phyloP scores from a whole-genome alignment of 2,329 filamentous ascomycete species.

The Mycocentrospora acerina region DNA sequence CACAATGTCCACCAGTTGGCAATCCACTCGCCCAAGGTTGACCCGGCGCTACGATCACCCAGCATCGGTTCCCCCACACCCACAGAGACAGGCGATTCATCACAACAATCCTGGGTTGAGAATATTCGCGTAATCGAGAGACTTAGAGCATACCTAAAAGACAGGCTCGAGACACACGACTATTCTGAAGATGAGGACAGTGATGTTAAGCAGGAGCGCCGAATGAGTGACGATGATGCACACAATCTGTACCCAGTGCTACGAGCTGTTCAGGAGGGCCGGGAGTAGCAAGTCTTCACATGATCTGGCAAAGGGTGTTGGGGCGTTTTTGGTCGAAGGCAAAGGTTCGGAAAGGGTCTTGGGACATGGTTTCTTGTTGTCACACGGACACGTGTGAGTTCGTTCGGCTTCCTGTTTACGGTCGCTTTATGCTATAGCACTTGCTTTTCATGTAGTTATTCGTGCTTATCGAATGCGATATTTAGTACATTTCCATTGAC shows the following conservation, averaged over 20 bases:
- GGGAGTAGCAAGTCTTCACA: constrained; percentile 24
- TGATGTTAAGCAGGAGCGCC: constrained; percentile 26
- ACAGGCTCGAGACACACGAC: constrained; percentile 56
- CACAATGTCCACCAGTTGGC: constrained; percentile 43
- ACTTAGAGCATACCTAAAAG: constrained; percentile 59
- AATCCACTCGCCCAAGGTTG: constrained; percentile 44
- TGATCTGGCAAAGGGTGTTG: no score
- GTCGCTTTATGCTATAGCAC: no score
- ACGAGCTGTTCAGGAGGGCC: constrained; percentile 42
- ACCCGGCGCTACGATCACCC: constrained; percentile 43
- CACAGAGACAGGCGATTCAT: constrained; percentile 36
- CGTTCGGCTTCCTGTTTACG: no score
- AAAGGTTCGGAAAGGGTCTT: no score
- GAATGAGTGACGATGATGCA: constrained; percentile 42
- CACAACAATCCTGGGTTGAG: constrained; percentile 61
- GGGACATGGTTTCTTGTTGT: no score
- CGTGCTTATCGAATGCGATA: no score
- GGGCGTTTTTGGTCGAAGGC: no score
- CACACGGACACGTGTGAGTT: no score
- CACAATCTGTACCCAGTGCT: constrained; percentile 45
- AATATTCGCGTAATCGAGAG: constrained; percentile 65
- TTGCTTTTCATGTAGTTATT: no score
- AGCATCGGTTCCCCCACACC: constrained; percentile 40
- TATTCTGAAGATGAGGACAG: constrained; percentile 42
- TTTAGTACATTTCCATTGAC: no score